Percentiles rank a stretch among this genome's conserved stretches.
These are phyloP conservation scores for Penicillium sp. DNA, from an alignment of 2,329 filamentous ascomycete genomes.

Conservation along the genomic window DNA sequence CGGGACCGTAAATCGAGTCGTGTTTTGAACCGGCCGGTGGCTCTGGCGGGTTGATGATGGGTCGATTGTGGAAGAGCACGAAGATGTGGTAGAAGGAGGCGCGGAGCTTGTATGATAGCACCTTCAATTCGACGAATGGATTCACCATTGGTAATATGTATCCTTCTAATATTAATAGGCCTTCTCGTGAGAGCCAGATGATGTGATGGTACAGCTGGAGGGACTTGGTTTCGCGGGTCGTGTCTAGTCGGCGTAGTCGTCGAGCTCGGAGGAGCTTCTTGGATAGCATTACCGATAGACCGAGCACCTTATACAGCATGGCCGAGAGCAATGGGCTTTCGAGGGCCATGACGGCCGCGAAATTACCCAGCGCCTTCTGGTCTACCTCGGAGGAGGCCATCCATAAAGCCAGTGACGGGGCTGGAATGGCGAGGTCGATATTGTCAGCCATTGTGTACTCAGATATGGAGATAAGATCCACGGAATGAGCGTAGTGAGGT, in stretches of 20 bases:
- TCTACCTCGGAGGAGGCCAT: constrained; percentile 98
- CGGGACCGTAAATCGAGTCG: constrained; percentile 36
- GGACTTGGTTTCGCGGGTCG: constrained; percentile 72
- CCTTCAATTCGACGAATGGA: constrained; percentile 77
- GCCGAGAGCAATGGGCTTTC: constrained; percentile 72
- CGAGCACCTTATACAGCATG: constrained; percentile 86
- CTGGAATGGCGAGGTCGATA: constrained; percentile 27
- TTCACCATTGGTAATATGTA: constrained; percentile 83
- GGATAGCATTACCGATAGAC: constrained; percentile 83
- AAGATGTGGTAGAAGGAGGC: constrained; percentile 97
- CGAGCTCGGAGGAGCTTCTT: constrained; percentile 79
- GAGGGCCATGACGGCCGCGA: constrained; percentile 74
- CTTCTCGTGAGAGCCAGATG: constrained; percentile 91
- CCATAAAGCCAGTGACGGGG: constrained; percentile 39
- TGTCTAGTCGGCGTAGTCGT: constrained; percentile 78
- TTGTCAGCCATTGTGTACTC: constrained; percentile 28
- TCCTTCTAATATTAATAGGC: constrained; percentile 77
- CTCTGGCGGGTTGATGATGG: constrained; percentile 65
- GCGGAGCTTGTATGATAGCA: constrained; percentile 84
- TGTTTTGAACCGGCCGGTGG: constrained; percentile 21
- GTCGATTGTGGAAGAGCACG: constrained; percentile 91
- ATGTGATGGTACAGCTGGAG: constrained; percentile 86
- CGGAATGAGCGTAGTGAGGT: not conserved
- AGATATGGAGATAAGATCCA: not conserved
- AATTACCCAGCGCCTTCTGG: constrained; percentile 90